Percentiles rank a stretch among this genome's conserved stretches.
phyloP scores from a whole-genome alignment of 2,329 filamentous ascomycete species.

The Hypomyces rosellus region DNA sequence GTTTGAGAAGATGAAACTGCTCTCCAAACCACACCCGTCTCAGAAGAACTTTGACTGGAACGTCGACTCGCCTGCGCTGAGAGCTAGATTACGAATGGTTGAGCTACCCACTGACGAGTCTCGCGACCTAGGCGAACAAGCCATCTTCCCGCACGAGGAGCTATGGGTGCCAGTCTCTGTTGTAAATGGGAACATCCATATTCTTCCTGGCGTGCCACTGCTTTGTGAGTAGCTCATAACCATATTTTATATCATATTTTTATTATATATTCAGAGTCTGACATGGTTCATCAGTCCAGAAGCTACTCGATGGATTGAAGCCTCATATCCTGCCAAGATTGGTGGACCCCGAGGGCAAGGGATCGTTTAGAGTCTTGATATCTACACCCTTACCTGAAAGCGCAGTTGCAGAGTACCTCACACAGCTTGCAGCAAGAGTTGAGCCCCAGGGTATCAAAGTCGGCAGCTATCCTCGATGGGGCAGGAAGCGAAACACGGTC shows the following conservation, averaged over 20 bases:
- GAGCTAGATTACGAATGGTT: constrained; percentile 86
- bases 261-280: too few relatives aligned
- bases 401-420: constrained; percentile 74
- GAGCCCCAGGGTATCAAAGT: constrained; percentile 79
- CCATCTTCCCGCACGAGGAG: constrained; percentile 70
- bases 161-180: constrained; percentile 87
- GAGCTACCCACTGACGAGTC: constrained; percentile 70
- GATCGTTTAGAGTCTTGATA: constrained; percentile 71
- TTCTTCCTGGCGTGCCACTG: constrained; percentile 81
- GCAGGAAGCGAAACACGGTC: constrained; percentile 79
- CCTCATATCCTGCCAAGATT: constrained; percentile 64
- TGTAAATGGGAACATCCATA: constrained; percentile 89
- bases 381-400: constrained; percentile 87
- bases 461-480: constrained; percentile 91
- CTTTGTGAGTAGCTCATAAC: constrained; percentile 54
- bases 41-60: constrained; percentile 81
- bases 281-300: constrained; percentile 48
- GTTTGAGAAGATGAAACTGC: constrained; percentile 73
- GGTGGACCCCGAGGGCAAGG: constrained; percentile 73
- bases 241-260: too few relatives aligned
- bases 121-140: constrained; percentile 61
- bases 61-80: constrained; percentile 67
- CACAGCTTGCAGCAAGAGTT: constrained; percentile 67
- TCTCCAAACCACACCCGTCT: constrained; percentile 66
- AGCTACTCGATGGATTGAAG: constrained; percentile 70